Evolutionary conservation across 345 rosid genomes (phyloP).

Genomic region (Barbarea vulgaris): DNA sequence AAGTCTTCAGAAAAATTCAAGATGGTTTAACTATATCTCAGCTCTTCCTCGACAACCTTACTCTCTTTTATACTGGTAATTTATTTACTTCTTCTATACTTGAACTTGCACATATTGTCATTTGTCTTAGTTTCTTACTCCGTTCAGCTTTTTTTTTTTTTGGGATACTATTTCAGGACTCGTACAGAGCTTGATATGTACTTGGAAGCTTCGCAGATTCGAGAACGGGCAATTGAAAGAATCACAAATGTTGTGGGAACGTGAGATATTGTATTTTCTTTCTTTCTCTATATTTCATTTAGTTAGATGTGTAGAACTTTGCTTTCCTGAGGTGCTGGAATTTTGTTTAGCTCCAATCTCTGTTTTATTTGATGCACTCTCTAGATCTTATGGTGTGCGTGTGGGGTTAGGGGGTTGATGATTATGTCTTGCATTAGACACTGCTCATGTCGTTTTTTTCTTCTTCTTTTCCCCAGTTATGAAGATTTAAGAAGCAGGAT

Average conservation of each 20-base stretch:
- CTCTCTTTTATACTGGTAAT: conserved; percentile 87
- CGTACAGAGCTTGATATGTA: conserved; percentile 91
- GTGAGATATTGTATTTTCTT: conserved; percentile 47
- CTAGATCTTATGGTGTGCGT: conserved; percentile 11
- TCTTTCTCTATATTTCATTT: conserved; percentile 14
- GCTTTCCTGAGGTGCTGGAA: background rate
- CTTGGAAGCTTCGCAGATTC: conserved; percentile 92
- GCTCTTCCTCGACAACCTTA: conserved; percentile 92
- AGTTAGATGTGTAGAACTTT: conserved; percentile 19
- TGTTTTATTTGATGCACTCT: conserved; percentile 3
- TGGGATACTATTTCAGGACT: conserved; percentile 69
- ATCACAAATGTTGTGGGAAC: conserved; percentile 85
- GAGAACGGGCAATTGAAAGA: conserved; percentile 91
- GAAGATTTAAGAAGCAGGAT: conserved; percentile 76
- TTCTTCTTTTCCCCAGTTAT: conserved; percentile 48
- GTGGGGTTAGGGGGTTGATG: conserved; percentile 13
- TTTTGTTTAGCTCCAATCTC: background rate
- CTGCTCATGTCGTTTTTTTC: background rate
- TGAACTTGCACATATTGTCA: conserved; percentile 6
- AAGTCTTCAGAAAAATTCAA: conserved; percentile 65
- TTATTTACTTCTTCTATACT: background rate
- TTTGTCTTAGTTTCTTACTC: conserved; percentile 57
- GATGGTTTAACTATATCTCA: conserved; percentile 87
- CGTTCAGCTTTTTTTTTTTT: conserved; percentile 50
- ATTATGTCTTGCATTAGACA: background rate